Percentiles rank a stretch among this genome's conserved stretches.
Conservation (phyloP, 176 grass and related monocot species). For the Saccharum spontaneum region DNA sequence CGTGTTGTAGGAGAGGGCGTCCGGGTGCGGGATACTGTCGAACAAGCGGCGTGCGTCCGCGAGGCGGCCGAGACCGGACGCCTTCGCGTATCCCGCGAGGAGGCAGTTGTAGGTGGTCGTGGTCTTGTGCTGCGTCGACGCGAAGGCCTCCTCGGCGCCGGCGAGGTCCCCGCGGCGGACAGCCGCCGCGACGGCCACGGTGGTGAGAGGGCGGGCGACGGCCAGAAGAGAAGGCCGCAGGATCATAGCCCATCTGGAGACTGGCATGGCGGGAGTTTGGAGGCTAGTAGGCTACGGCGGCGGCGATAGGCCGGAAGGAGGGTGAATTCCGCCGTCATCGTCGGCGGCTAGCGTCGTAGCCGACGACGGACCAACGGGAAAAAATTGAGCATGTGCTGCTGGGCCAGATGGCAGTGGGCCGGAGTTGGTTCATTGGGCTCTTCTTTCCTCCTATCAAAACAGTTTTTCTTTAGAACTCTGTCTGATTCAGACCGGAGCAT, state of each 20-base stretch:
- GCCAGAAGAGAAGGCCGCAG: background rate
- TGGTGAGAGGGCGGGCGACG: constrained; percentile 21
- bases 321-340: background rate
- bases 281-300: background rate
- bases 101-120: constrained; percentile 61
- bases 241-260: background rate
- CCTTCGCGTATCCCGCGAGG: constrained; percentile 38
- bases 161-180: constrained; percentile 38
- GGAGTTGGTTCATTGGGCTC: background rate
- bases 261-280: background rate
- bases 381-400: background rate
- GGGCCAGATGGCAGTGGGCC: background rate
- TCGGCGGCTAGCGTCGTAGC: background rate
- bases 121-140: constrained; percentile 10
- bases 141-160: constrained; percentile 35
- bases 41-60: constrained; percentile 22
- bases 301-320: no score
- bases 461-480: background rate
- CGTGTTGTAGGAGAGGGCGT: constrained; percentile 75
- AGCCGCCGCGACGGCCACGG: constrained; percentile 31
- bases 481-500: background rate
- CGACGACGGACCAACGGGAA: background rate
- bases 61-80: background rate
- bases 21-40: constrained; percentile 43
- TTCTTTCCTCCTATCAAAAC: background rate